Evolutionary conservation across 2,329 filamentous ascomycete genomes (phyloP).

Genomic region (Sarocladium kiliense): DNA sequence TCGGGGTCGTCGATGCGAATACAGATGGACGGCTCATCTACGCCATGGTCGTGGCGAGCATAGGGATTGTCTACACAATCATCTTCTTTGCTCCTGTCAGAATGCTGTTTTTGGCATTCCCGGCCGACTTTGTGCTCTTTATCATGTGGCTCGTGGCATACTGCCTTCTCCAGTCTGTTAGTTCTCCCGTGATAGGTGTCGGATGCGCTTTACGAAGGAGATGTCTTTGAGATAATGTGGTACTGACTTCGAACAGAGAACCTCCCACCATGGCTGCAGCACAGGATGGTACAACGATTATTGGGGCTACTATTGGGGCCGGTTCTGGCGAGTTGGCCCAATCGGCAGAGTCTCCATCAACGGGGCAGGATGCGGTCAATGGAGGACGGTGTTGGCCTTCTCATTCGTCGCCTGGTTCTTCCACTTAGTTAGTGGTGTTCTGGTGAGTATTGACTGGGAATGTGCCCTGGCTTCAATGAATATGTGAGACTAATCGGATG

Average conservation of each 20-base stretch:
- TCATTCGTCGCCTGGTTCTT: constrained; percentile 17
- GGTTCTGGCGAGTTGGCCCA: constrained; percentile 14
- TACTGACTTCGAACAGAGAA: constrained; percentile 11
- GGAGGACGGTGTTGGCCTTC: constrained; percentile 19
- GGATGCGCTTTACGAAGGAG: background rate
- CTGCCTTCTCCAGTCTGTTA: constrained; percentile 18
- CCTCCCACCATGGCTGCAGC: constrained; percentile 12
- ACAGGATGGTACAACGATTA: constrained; percentile 18
- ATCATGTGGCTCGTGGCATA: constrained; percentile 23
- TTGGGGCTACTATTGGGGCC: constrained; percentile 24
- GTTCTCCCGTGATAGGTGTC: background rate
- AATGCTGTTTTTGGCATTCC: constrained; percentile 18
- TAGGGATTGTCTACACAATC: constrained; percentile 21
- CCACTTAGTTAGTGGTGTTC: constrained; percentile 17
- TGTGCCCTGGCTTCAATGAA: background rate
- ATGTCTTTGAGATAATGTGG: background rate
- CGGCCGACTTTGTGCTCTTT: constrained; percentile 20
- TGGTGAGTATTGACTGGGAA: constrained; percentile 12
- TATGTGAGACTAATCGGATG: background rate
- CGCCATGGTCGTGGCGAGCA: constrained; percentile 20
- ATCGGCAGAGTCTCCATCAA: constrained; percentile 11
- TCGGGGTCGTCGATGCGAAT: constrained; percentile 11
- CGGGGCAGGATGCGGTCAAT: constrained; percentile 15
- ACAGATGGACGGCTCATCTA: constrained; percentile 18
- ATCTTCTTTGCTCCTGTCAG: constrained; percentile 17